Evolutionary conservation across 2,329 filamentous ascomycete genomes (phyloP).

Genomic region (Neodidymelliopsis sp.): DNA sequence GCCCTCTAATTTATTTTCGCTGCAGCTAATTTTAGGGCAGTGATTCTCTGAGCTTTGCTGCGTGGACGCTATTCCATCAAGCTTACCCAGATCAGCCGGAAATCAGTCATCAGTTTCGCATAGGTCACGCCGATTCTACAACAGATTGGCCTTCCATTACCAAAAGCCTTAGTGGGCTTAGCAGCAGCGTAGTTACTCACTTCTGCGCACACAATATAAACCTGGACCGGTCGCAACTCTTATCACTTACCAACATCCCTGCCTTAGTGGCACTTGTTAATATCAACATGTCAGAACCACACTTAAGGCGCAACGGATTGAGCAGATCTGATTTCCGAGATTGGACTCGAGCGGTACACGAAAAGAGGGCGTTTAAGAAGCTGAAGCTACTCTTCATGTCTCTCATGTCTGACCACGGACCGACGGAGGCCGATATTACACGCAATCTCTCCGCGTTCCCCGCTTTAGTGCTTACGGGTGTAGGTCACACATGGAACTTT

Average conservation of each 20-base stretch:
- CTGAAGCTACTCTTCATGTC: constrained; percentile 2
- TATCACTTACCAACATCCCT: constrained; percentile 2
- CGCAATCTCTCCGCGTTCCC: not conserved
- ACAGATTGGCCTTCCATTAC: constrained; percentile 1
- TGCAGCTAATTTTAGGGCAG: not conserved
- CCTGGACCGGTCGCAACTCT: not conserved
- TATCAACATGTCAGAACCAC: not conserved
- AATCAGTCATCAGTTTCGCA: not conserved
- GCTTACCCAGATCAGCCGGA: constrained; percentile 1
- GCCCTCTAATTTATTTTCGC: too few species aligned
- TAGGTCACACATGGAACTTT: too few species aligned
- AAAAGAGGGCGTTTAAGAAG: constrained; percentile 1
- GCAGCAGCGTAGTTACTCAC: not conserved
- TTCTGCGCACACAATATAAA: constrained; percentile 1
- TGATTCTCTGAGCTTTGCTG: constrained; percentile 2
- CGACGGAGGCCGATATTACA: not conserved
- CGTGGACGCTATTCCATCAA: constrained; percentile 4
- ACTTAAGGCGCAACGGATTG: not conserved
- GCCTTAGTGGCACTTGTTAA: constrained; percentile 3
- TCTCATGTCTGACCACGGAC: not conserved
- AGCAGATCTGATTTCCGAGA: not conserved
- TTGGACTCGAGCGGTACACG: constrained; percentile 7
- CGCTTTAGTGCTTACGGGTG: not conserved
- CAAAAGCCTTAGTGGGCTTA: not conserved
- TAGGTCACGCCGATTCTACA: not conserved